phyloP scores from a whole-genome alignment of 2,329 filamentous ascomycete genomes.

The Ilyonectria sp. region DNA sequence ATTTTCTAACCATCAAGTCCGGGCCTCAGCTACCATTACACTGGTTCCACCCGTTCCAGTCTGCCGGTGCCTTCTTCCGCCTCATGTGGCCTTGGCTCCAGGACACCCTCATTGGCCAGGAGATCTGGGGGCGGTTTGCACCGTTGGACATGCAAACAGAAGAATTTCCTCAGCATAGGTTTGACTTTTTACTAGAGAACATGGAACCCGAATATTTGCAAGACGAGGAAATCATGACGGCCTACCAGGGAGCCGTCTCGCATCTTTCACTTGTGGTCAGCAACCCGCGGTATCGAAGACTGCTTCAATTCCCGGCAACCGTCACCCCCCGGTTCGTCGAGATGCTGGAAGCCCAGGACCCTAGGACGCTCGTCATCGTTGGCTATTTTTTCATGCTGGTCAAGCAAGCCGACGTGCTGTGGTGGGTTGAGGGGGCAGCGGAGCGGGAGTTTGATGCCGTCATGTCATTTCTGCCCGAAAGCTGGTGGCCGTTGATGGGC shows the following conservation, averaged over 20 bases:
- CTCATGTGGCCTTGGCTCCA: conserved; percentile 4
- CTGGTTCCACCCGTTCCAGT: conserved; percentile 27
- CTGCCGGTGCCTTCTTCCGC: conserved; percentile 1
- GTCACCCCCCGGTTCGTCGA: conserved; percentile 11
- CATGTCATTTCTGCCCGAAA: conserved; percentile 21
- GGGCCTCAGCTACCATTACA: conserved; percentile 15
- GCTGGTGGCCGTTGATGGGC: conserved; percentile 26
- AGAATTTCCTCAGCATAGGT: neutral
- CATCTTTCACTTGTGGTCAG: conserved; percentile 1
- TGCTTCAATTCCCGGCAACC: conserved; percentile 16
- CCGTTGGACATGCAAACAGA: neutral
- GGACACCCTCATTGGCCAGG: neutral
- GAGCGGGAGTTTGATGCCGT: conserved; percentile 26
- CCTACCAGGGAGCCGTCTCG: conserved; percentile 7
- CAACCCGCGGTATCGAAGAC: neutral
- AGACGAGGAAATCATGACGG: neutral
- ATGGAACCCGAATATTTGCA: neutral
- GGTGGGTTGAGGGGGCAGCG: conserved; percentile 29
- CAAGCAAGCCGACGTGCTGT: conserved; percentile 8
- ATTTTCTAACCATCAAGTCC: neutral
- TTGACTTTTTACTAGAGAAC: conserved; percentile 17
- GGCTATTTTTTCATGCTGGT: conserved; percentile 33
- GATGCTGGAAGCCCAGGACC: conserved; percentile 21
- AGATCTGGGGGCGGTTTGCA: neutral
- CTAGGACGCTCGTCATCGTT: conserved; percentile 14